Percentiles rank a stretch among this genome's conserved stretches.
Evolutionary conservation across 306 rosid genomes (phyloP).

Genomic region (Amphicarpaea edgeworthii): DNA sequence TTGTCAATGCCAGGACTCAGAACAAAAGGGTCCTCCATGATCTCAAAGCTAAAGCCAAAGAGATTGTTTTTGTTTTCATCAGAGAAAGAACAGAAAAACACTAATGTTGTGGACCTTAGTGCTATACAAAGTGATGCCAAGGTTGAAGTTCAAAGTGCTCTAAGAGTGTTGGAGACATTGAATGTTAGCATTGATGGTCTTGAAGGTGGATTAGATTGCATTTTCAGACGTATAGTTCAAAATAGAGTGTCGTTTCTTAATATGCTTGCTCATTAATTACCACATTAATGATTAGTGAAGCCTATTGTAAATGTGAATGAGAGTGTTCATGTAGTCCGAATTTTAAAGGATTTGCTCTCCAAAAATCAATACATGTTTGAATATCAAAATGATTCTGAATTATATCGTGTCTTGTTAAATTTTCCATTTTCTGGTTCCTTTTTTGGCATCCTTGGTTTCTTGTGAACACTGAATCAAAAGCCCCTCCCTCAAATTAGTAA

Average conservation of each 20-base stretch:
- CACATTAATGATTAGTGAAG: constrained; percentile 13
- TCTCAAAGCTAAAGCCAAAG: constrained; percentile 55
- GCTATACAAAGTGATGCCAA: neutral
- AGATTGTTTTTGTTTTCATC: constrained; percentile 49
- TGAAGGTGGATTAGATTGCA: constrained; percentile 47
- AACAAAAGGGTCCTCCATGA: constrained; percentile 55
- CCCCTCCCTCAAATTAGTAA: neutral
- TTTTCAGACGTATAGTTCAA: constrained; percentile 68
- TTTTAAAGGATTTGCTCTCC: constrained; percentile 54
- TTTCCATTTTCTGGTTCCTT: constrained; percentile 3
- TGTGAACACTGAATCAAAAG: neutral
- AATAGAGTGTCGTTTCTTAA: constrained; percentile 82
- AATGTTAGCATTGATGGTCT: constrained; percentile 52
- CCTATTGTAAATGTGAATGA: constrained; percentile 36
- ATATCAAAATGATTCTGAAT: constrained; percentile 36
- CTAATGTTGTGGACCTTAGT: constrained; percentile 47
- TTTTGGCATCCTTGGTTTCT: neutral
- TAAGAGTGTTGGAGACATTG: constrained; percentile 54
- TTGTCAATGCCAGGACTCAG: constrained; percentile 54
- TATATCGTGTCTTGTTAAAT: neutral
- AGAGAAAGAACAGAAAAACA: constrained; percentile 54
- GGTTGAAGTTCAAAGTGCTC: constrained; percentile 49
- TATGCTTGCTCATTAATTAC: constrained; percentile 64
- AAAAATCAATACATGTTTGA: constrained; percentile 42
- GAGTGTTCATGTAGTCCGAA: constrained; percentile 43